phyloP scores from a whole-genome alignment of 495 filamentous ascomycete genomes.

The Talaromyces trachyspermus region DNA sequence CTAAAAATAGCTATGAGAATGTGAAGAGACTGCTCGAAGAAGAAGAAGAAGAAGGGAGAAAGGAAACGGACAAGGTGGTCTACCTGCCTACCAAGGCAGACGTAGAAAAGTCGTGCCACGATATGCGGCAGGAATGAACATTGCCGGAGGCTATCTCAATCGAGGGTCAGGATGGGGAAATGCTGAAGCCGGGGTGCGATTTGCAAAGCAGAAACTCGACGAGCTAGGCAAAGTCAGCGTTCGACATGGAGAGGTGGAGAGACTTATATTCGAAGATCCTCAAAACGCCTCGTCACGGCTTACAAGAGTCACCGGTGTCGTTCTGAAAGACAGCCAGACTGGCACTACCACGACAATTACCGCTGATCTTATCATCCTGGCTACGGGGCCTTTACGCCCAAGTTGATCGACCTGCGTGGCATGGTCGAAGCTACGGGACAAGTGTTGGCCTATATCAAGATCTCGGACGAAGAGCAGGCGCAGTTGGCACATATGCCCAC shows the following conservation, averaged over 20 bases:
- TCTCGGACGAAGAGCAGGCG: slow-evolving; percentile 61
- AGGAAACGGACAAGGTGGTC: slow-evolving; percentile 39
- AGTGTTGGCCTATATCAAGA: slow-evolving; percentile 63
- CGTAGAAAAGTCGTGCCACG: slow-evolving; percentile 37
- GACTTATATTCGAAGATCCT: slow-evolving; percentile 37
- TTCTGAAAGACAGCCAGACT: slow-evolving; percentile 39
- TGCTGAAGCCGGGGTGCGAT: slow-evolving; percentile 64
- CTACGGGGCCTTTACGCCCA: slow-evolving; percentile 81
- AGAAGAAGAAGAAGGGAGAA: slow-evolving; percentile 5
- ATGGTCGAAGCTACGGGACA: slow-evolving; percentile 74
- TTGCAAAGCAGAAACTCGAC: slow-evolving; percentile 57
- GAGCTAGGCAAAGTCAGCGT: slow-evolving; percentile 55
- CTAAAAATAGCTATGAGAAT: slow-evolving; percentile 57
- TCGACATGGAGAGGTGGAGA: slow-evolving; percentile 51
- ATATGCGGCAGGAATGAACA: slow-evolving; percentile 36
- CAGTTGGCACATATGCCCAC: slow-evolving; percentile 60
- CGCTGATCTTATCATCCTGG: slow-evolving; percentile 71
- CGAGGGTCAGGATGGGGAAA: slow-evolving; percentile 75
- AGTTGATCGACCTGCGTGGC: slow-evolving; percentile 71
- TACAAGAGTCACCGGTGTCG: slow-evolving; percentile 48
- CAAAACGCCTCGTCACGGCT: not conserved
- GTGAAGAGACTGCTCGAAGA: slow-evolving; percentile 27
- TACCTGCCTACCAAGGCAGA: slow-evolving; percentile 38
- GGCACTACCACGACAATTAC: slow-evolving; percentile 27
- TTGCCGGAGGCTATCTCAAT: slow-evolving; percentile 76